Conservation (phyloP, 129 eudicot genomes). For the Heracleum sosnowskyi region DNA sequence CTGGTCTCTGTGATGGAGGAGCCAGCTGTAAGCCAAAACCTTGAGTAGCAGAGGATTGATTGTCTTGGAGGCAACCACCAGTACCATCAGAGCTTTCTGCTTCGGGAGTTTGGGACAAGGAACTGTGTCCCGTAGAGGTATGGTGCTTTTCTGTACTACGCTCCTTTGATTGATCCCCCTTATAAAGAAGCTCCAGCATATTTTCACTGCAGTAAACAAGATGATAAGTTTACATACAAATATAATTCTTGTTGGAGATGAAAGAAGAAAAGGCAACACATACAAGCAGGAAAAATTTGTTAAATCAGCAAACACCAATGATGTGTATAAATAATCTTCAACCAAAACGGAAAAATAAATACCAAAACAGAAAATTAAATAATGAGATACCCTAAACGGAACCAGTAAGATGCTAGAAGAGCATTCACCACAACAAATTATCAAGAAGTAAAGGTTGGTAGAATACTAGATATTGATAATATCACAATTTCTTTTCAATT, state of each 20-base stretch:
- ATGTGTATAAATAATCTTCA: neutral
- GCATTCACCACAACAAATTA: neutral
- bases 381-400: neutral
- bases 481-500: neutral
- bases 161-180: constrained; percentile 74
- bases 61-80: constrained; percentile 44
- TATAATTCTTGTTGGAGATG: neutral
- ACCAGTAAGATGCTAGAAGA: neutral
- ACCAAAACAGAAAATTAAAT: neutral
- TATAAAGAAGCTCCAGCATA: constrained; percentile 88
- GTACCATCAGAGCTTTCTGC: constrained; percentile 57
- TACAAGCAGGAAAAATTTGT: neutral
- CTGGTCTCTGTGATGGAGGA: constrained; percentile 61
- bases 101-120: constrained; percentile 46
- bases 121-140: constrained; percentile 36
- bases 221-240: neutral
- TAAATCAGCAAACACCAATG: neutral
- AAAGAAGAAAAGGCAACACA: neutral
- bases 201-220: constrained; percentile 48
- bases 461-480: neutral
- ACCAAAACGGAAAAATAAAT: neutral
- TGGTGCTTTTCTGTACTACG: constrained; percentile 25
- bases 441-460: neutral
- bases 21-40: constrained; percentile 85
- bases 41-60: constrained; percentile 62